These are phyloP conservation scores for Otatea glauca DNA, from an alignment of 176 grass and related monocot genomes.

Conservation along the genomic window DNA sequence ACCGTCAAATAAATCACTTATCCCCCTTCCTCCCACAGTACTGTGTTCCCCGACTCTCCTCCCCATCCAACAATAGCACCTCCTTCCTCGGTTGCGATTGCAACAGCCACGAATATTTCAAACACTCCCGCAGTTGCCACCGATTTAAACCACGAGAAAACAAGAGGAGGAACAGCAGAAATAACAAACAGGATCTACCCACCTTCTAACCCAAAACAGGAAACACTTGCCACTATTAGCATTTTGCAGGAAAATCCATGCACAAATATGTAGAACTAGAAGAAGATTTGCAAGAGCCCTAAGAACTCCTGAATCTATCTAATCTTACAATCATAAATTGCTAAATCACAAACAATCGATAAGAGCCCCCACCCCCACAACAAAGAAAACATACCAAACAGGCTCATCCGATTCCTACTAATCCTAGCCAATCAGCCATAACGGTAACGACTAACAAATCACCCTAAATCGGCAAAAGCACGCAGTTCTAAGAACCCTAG, in stretches of 20 bases:
- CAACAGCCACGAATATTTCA: not conserved
- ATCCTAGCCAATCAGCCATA: not conserved
- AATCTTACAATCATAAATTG: not conserved
- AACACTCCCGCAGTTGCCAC: not conserved
- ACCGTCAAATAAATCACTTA: not conserved
- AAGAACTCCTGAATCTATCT: conserved; percentile 20
- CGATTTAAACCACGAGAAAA: not conserved
- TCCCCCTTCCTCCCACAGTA: conserved; percentile 12
- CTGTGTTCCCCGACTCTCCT: not conserved
- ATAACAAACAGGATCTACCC: conserved; percentile 18
- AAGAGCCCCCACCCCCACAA: not conserved
- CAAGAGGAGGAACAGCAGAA: not conserved
- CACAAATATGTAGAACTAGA: conserved; percentile 6
- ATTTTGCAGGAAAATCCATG: conserved; percentile 41
- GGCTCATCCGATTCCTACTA: conserved; percentile 25
- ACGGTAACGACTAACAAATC: conserved; percentile 29
- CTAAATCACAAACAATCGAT: conserved; percentile 17
- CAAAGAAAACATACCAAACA: not conserved
- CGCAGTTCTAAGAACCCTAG: conserved; percentile 36
- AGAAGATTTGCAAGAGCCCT: not conserved
- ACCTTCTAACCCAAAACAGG: conserved; percentile 11
- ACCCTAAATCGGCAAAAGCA: conserved; percentile 34
- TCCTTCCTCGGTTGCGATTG: not conserved
- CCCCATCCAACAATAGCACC: not conserved
- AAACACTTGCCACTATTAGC: conserved; percentile 11